Percentiles rank a stretch among this genome's conserved stretches.
phyloP scores from a whole-genome alignment of 2,329 filamentous ascomycete genomes.

The Penicillium decumbens region DNA sequence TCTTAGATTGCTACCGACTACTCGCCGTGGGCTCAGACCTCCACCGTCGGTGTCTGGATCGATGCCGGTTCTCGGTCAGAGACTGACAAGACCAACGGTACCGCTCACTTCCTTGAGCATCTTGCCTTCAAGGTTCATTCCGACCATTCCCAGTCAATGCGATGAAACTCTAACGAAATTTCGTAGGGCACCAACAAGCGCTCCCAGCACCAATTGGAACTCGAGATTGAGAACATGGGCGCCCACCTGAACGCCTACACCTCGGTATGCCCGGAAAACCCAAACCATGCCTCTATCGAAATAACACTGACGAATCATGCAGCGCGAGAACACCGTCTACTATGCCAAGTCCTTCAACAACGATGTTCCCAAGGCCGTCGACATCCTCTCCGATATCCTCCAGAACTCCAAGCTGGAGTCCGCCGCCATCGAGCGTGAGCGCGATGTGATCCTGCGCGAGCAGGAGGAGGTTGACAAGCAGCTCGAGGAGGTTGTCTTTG shows the following conservation, averaged over 20 bases:
- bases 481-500: conserved; percentile 98
- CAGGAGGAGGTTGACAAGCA: conserved; percentile 99
- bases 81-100: conserved; percentile 98
- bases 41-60: conserved; percentile 98
- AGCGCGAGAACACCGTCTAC: conserved; percentile 99
- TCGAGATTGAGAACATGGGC: conserved; percentile 99
- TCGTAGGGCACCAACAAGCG: conserved; percentile 78
- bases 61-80: conserved; percentile 97
- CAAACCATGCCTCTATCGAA: conserved; percentile 9
- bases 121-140: conserved; percentile 90
- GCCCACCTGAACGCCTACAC: conserved; percentile 99
- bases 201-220: conserved; percentile 94
- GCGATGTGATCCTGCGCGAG: conserved; percentile 96
- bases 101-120: conserved; percentile 98
- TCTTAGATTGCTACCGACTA: conserved; percentile 91
- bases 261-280: conserved; percentile 62
- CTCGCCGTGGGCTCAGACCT: conserved; percentile 96
- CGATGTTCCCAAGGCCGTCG: conserved; percentile 92
- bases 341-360: conserved; percentile 99
- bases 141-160: background rate
- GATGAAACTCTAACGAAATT: conserved; percentile 12
- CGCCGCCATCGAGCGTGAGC: conserved; percentile 89
- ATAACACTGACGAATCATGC: conserved; percentile 27
- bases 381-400: conserved; percentile 98
- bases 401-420: conserved; percentile 98